Evolutionary conservation across 2,329 filamentous ascomycete genomes (phyloP), one percentile per base, ranked within the genome.

Genomic region (Beauveria medogensis): DNA sequence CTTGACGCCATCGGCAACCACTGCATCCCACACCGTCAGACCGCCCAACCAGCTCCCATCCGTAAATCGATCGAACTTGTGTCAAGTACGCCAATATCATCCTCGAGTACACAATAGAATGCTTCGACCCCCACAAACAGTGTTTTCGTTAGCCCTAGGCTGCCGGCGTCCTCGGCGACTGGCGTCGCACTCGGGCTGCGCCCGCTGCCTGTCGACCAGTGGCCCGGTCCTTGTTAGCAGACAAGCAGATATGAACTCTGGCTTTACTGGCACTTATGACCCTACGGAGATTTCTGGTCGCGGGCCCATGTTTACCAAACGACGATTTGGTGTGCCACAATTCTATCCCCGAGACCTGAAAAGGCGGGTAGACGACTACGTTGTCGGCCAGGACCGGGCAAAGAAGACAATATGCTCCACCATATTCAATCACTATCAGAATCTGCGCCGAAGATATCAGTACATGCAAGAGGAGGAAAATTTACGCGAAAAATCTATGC

Each of bases 381-480:
- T 99, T 1, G 93, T 99, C 4, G 94, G 93, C 46, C 94, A 99
- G 74, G 91, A 97, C 66, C 86, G 91, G 63, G 92, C 94, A 18
- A 94, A 99, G 80, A 95, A 96, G 74, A 90, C 92, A 16, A 86
- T 97, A 65, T 94, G 91, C 65, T 88, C 93, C 3, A 92, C 93
- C 7, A 90, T 99, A 30, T 97, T 96, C 77, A 97, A 97, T 70
- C 94, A 99, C 72, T 97, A 97, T 71, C 91, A 97, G 74, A 85
- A 90, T 52, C 83, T 96, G 63, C 87, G 92, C 26, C 83, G 91
- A 68, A 81, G 91, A 54, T 85, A 88, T 62, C 85, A 94, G 65
- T 86, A 92, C 59, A 92, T 96, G 68, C 85, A 90, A 28, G 77
- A 82, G 62, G 82, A 86, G 59, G 76, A 78, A 56, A 79, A 79